These are phyloP conservation scores for Penicillium polonicum DNA, from an alignment of 2,329 filamentous ascomycete species.

Conservation along the genomic window DNA sequence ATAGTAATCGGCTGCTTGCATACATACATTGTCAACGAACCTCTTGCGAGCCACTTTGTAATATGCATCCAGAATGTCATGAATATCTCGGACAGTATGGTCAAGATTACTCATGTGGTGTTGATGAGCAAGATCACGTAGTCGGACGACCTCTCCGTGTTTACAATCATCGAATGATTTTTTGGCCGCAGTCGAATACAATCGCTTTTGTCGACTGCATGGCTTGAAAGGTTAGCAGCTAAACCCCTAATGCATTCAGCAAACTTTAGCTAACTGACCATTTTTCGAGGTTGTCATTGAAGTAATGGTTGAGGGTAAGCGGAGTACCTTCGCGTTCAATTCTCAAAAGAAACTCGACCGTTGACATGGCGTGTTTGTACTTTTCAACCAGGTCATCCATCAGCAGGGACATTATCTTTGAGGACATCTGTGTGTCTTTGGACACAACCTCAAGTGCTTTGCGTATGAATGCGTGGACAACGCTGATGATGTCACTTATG, in stretches of 20 bases:
- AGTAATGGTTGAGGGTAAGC: conserved; percentile 53
- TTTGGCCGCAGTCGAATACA: not conserved
- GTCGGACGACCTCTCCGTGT: not conserved
- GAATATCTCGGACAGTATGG: conserved; percentile 50
- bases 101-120: conserved; percentile 17
- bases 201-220: not conserved
- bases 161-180: not conserved
- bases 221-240: not conserved
- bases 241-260: not conserved
- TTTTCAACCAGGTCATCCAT: conserved; percentile 45
- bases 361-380: conserved; percentile 26
- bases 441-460: conserved; percentile 46
- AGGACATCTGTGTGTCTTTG: conserved; percentile 44
- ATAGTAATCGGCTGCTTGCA: conserved; percentile 57
- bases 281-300: conserved; percentile 48
- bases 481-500: conserved; percentile 50
- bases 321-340: conserved; percentile 51
- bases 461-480: conserved; percentile 55
- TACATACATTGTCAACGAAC: conserved; percentile 63
- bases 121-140: not conserved
- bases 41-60: conserved; percentile 61
- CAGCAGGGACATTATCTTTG: conserved; percentile 45
- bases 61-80: conserved; percentile 61
- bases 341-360: conserved; percentile 40
- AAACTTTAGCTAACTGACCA: not conserved